These are phyloP conservation scores for Dryadomyces sulphureus DNA, from an alignment of 2,329 filamentous ascomycete genomes.

Conservation along the genomic window DNA sequence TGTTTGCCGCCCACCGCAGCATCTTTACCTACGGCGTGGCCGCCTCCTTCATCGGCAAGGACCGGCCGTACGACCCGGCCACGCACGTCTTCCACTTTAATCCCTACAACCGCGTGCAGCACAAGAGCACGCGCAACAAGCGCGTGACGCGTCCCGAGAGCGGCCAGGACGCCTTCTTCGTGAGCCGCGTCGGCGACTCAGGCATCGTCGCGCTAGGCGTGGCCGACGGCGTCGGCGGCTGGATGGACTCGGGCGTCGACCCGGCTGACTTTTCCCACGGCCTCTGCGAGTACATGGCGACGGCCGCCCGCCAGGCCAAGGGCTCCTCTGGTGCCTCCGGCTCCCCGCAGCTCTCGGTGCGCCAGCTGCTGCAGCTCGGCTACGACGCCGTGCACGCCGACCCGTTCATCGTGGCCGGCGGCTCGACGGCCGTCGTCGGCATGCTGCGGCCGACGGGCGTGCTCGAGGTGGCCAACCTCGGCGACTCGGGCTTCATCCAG, in stretches of 20 bases:
- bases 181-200: conserved; percentile 59
- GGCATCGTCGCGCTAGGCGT: conserved; percentile 70
- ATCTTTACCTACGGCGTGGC: conserved; percentile 46
- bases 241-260: conserved; percentile 84
- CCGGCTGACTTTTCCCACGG: conserved; percentile 92
- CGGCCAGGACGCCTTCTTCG: conserved; percentile 94
- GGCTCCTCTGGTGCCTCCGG: conserved; percentile 15
- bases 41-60: conserved; percentile 62
- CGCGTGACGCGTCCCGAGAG: conserved; percentile 50
- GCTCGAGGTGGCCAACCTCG: conserved; percentile 82
- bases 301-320: conserved; percentile 47
- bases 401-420: conserved; percentile 59
- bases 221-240: conserved; percentile 90
- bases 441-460: conserved; percentile 57
- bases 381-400: conserved; percentile 74
- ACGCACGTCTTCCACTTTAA: conserved; percentile 61
- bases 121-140: conserved; percentile 21
- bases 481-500: conserved; percentile 87
- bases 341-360: conserved; percentile 37
- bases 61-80: conserved; percentile 50
- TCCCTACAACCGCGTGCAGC: conserved; percentile 43
- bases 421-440: conserved; percentile 84
- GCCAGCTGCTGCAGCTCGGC: conserved; percentile 62
- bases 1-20: background rate
- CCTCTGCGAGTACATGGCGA: conserved; percentile 85